Base-by-base conservation (phyloP, 306 rosid genomes). In the Ormosia emarginata region DNA sequence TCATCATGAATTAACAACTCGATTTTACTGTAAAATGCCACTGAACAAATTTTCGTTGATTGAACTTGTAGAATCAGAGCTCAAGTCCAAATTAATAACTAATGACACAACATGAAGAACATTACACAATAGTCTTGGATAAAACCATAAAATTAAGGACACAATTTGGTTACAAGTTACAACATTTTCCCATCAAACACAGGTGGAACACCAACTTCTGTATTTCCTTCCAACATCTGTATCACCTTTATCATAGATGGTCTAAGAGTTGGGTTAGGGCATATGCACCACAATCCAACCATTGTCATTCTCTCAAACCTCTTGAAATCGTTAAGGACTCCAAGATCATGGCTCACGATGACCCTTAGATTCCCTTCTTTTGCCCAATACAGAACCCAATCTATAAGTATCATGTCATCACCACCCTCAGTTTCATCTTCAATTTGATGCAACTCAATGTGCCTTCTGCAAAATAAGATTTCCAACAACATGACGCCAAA, bases 231-330 rank as follows among this genome's bases (percentile, higher is more conserved):
- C 84, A 84, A 52, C 82, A 84, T 80, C 5, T 84, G 78, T 8
- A 58, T 18, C 39, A 79, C 84, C 74, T 32, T 84, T 74, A 37
- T 50, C 78, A 84, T 84, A 14, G 82, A 75, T 41, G 84, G 87
- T 2, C 87, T 32, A 49, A 24, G 75, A 44, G 75, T 61, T 80
- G 82, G 87, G 36, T 68, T 61, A 15, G 87, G 67, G 75, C 59
- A 47, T 43, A 80, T 1, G 63, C 87, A 84, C 84, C 87, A 84
- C 30, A 84, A 52, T 7, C 81, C 87, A 10, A 79, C 78, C 87
- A 79, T 74, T 39, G 55, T 7, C 82, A 84, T 84, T 71, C 79
- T 84, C 66, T 84, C 87, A 40, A 84, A 84, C 65, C 87, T 84
- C 32, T 14, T 50, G 47, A 74, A 68, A 68, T 84, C 81, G 32